Conservation (phyloP, 345 rosid species). For the Erysimum cheiranthoides region DNA sequence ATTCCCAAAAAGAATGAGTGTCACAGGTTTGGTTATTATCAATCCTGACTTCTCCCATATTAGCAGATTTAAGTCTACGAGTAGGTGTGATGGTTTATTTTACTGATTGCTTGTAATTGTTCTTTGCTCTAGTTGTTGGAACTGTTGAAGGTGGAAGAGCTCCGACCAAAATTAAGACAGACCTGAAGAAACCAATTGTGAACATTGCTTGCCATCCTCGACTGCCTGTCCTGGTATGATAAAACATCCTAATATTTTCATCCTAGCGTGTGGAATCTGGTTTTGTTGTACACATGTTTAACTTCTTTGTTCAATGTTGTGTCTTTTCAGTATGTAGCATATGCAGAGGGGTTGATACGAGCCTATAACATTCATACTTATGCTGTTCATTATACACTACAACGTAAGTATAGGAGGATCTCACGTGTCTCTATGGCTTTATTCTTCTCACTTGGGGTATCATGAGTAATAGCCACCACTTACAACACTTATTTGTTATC, state of each 20-base stretch:
- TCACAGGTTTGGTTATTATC: conserved; percentile 61
- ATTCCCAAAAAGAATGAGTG: conserved; percentile 91
- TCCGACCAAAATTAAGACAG: conserved; percentile 95
- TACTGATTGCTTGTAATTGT: background rate
- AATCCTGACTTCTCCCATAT: conserved; percentile 8
- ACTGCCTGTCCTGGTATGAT: conserved; percentile 85
- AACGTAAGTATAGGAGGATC: conserved; percentile 61
- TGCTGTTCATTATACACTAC: conserved; percentile 90
- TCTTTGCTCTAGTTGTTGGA: conserved; percentile 79
- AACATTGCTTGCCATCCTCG: conserved; percentile 99
- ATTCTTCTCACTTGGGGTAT: conserved; percentile 13
- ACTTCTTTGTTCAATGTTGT: conserved; percentile 14
- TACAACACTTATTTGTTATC: conserved; percentile 15
- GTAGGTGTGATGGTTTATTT: conserved; percentile 17
- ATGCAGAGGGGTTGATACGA: conserved; percentile 96
- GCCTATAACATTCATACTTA: conserved; percentile 95
- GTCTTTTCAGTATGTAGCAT: conserved; percentile 87
- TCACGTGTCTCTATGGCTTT: conserved; percentile 10
- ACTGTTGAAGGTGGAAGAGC: conserved; percentile 95
- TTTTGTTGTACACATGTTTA: conserved; percentile 12
- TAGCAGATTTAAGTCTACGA: background rate
- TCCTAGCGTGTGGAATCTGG: conserved; percentile 8
- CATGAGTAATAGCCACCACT: conserved; percentile 25
- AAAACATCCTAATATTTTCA: background rate
- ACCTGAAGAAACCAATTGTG: conserved; percentile 91